Evolutionary conservation across 2,329 filamentous ascomycete genomes (phyloP), one percentile per base, ranked within the genome.

Genomic region (Parastagonospora avenae): DNA sequence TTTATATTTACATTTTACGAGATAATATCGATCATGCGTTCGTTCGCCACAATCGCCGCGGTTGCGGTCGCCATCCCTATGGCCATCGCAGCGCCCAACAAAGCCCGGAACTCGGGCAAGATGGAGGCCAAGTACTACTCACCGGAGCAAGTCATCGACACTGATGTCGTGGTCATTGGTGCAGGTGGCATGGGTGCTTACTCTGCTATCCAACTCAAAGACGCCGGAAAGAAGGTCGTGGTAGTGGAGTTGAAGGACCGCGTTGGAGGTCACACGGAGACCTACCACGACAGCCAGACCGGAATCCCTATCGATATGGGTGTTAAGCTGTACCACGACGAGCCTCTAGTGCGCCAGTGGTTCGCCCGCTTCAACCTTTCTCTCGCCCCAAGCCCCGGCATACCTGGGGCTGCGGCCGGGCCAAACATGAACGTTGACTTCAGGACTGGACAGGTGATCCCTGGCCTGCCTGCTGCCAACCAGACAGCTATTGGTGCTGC

Each of bases 181-280:
- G 77, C 77, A 7, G 77, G 77, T 27, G 60, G 68, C 6, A 57
- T 63, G 15, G 77, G 77, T 5, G 74, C 72, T 2, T 74, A 77
- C 51, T 64, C 73, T 10, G 77, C 77, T 5, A 70, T 78, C 33
- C 55, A 66, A n/a, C 67, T 80, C 8, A 61, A 69, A 11, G 67
- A 79, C 31, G 43, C 60, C 39, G 70, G 70, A 35, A 68, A 74
- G 27, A 72, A 49, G 4, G 66, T 79, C 11, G 64, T 71, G 2
- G 54, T 80, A 1, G 57, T 79, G 27, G 78, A 80, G 54, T 67
- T 62, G 35, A 57, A 75, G 39, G 50, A 45, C 14, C 50, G 42
- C 14, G 57, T 81, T 55, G 81, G 80, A 15, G 80, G 80, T 2
- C 79, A 82, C 52, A 76, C 78, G 8, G 67, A 79, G 30, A 81